Evolutionary conservation across 257 asterid genomes (phyloP).

Genomic region (Orobanche coerulescens): DNA sequence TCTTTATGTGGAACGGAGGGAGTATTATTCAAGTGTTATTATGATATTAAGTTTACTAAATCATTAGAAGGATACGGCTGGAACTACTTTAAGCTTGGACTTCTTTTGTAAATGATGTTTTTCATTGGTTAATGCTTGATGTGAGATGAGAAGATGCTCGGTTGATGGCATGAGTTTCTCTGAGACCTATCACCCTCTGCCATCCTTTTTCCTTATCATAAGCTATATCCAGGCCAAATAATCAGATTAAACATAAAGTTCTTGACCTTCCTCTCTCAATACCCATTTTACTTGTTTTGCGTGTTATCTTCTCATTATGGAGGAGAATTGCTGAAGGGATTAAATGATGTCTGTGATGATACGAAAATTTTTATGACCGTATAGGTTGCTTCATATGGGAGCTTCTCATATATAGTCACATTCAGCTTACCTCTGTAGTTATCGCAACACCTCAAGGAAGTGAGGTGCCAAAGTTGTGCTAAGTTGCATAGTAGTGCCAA

Average conservation of each 20-base stretch:
- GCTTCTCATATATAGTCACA: no score
- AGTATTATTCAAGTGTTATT: background rate
- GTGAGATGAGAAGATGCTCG: slow-evolving; percentile 18
- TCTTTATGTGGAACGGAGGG: no score
- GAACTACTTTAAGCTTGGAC: background rate
- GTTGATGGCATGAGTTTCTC: background rate
- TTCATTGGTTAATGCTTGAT: background rate
- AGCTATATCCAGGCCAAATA: slow-evolving; percentile 2
- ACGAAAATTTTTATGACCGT: no score
- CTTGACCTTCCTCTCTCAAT: background rate
- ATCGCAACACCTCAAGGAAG: no score
- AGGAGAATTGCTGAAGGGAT: background rate
- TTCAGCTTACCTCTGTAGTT: no score
- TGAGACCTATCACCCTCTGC: background rate
- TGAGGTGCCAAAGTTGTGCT: no score
- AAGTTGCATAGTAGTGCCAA: background rate
- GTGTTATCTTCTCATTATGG: background rate
- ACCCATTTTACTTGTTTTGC: background rate
- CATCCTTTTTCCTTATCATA: background rate
- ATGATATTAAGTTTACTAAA: no score
- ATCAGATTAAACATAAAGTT: background rate
- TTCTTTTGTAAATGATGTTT: background rate
- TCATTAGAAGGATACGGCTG: background rate
- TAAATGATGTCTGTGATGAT: no score
- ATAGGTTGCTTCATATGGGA: no score